Evolutionary conservation across 1,284 basidiomycete species (phyloP).

Genomic region (Papiliotrema nemorosa): DNA sequence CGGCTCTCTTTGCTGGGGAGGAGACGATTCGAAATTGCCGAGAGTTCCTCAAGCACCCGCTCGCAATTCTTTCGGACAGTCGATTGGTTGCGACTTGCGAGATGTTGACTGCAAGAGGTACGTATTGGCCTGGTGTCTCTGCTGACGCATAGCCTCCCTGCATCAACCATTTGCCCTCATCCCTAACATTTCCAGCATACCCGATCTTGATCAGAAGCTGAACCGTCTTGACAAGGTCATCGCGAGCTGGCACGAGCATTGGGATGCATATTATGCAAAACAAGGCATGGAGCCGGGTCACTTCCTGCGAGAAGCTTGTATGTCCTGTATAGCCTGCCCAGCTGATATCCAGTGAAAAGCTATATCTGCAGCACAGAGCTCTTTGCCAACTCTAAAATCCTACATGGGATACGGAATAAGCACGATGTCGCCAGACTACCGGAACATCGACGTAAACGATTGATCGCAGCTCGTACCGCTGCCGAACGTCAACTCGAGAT

Average conservation of each 20-base stretch:
- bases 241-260: conserved; percentile 41
- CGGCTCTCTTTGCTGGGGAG: conserved; percentile 80
- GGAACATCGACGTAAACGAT: conserved; percentile 15
- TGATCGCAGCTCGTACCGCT: conserved; percentile 23
- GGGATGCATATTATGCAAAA: conserved; percentile 34
- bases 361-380: conserved; percentile 17
- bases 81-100: conserved; percentile 76
- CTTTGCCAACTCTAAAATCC: conserved; percentile 30
- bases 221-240: conserved; percentile 34
- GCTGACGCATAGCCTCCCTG: conserved; percentile 28
- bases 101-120: conserved; percentile 35
- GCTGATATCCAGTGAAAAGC: conserved; percentile 17
- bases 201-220: conserved; percentile 41
- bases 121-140: conserved; percentile 11
- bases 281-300: conserved; percentile 14
- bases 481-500: conserved; percentile 29
- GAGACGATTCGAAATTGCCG: conserved; percentile 76
- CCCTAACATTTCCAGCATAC: conserved; percentile 19
- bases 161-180: conserved; percentile 38
- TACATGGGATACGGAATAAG: conserved; percentile 29
- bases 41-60: conserved; percentile 72
- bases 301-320: conserved; percentile 26
- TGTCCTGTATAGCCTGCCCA: conserved; percentile 1
- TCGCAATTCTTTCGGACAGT: conserved; percentile 84
- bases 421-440: conserved; percentile 25